Evolutionary conservation across 306 rosid species (phyloP).

Genomic region (Gillenia trifoliata): DNA sequence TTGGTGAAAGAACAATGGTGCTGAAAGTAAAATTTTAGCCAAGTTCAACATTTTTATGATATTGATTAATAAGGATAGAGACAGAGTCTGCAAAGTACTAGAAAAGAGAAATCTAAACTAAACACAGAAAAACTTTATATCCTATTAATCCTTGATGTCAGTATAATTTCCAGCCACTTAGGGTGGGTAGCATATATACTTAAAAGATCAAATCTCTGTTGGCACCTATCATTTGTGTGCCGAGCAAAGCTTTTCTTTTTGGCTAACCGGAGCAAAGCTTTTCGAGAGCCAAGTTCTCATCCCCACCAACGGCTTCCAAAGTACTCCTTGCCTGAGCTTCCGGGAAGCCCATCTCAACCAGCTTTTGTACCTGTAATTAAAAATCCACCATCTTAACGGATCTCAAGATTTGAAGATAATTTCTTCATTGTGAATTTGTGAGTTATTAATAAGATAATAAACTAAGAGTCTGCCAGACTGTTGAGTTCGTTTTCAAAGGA

Average conservation of each 20-base stretch:
- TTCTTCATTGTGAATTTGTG: background rate
- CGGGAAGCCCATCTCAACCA: constrained; percentile 91
- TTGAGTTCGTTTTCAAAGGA: background rate
- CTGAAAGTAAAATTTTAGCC: background rate
- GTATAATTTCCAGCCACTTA: constrained; percentile 17
- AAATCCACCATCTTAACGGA: background rate
- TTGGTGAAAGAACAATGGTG: background rate
- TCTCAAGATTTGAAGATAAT: background rate
- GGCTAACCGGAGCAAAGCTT: constrained; percentile 59
- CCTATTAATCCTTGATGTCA: constrained; percentile 6
- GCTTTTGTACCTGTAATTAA: constrained; percentile 68
- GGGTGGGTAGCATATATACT: background rate
- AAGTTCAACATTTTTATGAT: background rate
- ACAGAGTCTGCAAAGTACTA: background rate
- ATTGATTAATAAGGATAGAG: background rate
- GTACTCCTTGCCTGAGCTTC: constrained; percentile 75
- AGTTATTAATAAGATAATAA: background rate
- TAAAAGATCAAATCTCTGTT: constrained; percentile 19
- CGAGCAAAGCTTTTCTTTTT: constrained; percentile 52
- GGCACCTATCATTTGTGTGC: constrained; percentile 2
- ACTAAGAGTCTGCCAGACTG: background rate
- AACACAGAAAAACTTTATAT: constrained; percentile 4
- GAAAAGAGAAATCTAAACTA: background rate
- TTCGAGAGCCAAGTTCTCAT: constrained; percentile 94
- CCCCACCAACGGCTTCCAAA: constrained; percentile 91